phyloP scores from a whole-genome alignment of 1,139 yeast species.

The Yamadazyma friedrichii region DNA sequence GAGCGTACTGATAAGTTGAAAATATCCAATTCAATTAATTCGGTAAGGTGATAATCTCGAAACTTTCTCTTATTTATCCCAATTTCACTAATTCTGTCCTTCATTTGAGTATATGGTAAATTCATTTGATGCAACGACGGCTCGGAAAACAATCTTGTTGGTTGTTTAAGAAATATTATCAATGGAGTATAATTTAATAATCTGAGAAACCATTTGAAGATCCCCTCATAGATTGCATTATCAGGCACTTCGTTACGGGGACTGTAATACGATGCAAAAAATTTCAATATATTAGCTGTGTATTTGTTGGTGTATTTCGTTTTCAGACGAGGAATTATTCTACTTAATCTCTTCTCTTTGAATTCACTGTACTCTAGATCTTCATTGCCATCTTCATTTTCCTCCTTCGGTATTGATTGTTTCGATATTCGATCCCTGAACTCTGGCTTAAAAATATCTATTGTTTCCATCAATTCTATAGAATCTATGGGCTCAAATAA shows the following conservation, averaged over 20 bases:
- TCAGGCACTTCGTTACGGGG: constrained; percentile 10
- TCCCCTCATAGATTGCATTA: constrained; percentile 13
- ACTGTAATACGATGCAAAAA: constrained; percentile 12
- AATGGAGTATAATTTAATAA: constrained; percentile 33
- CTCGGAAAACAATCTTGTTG: constrained; percentile 28
- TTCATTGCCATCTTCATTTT: background rate
- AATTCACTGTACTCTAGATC: background rate
- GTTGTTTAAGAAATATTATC: constrained; percentile 29
- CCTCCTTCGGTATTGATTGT: background rate
- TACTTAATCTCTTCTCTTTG: background rate
- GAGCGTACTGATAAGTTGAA: constrained; percentile 27
- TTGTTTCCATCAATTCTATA: constrained; percentile 8
- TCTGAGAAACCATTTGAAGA: constrained; percentile 30
- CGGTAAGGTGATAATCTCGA: constrained; percentile 28
- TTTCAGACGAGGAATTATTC: constrained; percentile 3
- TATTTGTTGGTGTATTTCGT: background rate
- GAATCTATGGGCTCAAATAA: constrained; percentile 10
- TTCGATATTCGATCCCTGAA: constrained; percentile 1
- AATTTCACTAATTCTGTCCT: constrained; percentile 12
- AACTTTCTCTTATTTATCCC: background rate
- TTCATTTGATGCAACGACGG: constrained; percentile 26
- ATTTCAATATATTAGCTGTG: constrained; percentile 8
- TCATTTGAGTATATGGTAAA: constrained; percentile 20
- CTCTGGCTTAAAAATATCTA: constrained; percentile 12
- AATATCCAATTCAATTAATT: constrained; percentile 27